These are phyloP conservation scores for Kwoniella dendrophila DNA, from an alignment of 768 basidiomycete genomes.

Conservation along the genomic window DNA sequence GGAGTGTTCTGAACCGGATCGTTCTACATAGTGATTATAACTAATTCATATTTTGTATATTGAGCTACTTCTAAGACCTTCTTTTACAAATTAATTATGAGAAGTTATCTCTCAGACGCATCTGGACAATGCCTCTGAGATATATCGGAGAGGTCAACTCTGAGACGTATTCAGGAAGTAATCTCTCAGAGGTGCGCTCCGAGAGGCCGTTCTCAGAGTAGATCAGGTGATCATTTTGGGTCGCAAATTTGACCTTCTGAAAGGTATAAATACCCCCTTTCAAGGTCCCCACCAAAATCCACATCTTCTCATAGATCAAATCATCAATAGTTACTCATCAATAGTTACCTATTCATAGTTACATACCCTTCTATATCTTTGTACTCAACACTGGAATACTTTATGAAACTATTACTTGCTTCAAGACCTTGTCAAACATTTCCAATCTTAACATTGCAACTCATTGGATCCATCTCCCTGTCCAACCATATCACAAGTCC, in stretches of 20 bases:
- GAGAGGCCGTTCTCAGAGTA: neutral
- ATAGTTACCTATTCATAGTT: no score
- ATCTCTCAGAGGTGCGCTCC: no score
- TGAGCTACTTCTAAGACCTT: no score
- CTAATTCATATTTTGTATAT: no score
- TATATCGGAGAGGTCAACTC: neutral
- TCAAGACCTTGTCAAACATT: no score
- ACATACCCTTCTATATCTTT: neutral
- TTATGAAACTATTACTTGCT: no score
- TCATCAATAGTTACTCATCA: neutral
- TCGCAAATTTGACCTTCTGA: neutral
- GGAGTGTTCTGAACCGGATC: no score
- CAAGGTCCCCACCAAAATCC: neutral
- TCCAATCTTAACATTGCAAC: neutral
- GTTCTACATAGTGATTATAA: no score
- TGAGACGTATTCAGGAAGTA: neutral
- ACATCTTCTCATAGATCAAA: neutral
- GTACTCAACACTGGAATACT: neutral
- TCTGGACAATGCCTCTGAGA: no score
- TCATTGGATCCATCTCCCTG: neutral
- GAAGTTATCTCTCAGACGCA: no score
- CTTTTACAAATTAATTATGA: no score
- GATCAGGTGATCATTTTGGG: neutral
- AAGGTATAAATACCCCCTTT: conserved; percentile 1
- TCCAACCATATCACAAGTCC: neutral